Base-by-base conservation (phyloP, 1,284 basidiomycete genomes). In the Sparassis latifolia region DNA sequence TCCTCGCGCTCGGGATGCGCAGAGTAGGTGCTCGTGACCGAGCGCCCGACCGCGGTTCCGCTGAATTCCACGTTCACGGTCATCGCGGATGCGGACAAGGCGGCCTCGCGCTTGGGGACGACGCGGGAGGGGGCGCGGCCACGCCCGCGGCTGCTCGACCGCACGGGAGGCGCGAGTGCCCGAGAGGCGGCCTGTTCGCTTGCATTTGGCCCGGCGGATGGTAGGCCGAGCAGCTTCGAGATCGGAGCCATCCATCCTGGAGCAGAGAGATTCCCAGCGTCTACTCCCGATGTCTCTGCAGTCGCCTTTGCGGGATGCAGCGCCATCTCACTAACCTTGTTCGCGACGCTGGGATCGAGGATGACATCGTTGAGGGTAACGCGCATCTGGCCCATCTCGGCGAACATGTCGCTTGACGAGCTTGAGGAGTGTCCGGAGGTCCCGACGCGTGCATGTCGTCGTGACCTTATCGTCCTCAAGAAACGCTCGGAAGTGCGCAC, bases 31-130 rank as follows among this genome's bases (percentile, higher is more conserved):
- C 75, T 82, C 10, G 86, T 84, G n/a, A 85, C 79, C 0, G 89
- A 82, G 51, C 86, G 76, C 12, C 90, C 84, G 5, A 84, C 77
- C 12, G 86, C 89, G 2, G 79, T 70, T 2, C 87, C 86, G 4
- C 85, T 89, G 68, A 96, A 96, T 71, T 96, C 93, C 49, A 97
- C 92, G 53, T 92, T 94, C 58, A 97, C 92, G 0, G 90, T 92
- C 33, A 89, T 93, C 1, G 89, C 77, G 20, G 88, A 90, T 3
- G 94, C 90, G 4, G 86, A 84, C 28, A 92, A 78, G 12, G 89
- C 90, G 1, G 92, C 85, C 1, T 81, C 80, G 27, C 86, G 75
- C 65, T 96, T 97, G 0, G 88, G 80, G 10, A 77, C 79, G 0
- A 76, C 59, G n/a, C 76, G 75, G 3, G 72, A 56, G 10, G 64